phyloP scores from a whole-genome alignment of 306 rosid genomes.

The Trifolium dubium region DNA sequence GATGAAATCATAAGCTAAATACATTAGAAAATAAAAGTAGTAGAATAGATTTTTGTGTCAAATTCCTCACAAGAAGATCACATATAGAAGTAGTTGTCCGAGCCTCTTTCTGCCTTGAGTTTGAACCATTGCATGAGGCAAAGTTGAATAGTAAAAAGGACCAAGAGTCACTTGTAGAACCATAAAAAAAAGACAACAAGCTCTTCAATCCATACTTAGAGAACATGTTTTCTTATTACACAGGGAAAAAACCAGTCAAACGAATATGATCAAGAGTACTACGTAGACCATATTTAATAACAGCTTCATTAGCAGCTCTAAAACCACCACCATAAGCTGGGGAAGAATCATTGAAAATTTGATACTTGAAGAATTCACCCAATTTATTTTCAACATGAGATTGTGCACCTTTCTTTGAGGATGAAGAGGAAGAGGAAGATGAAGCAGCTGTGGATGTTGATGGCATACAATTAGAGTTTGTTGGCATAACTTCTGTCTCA shows the following conservation, averaged over 20 bases:
- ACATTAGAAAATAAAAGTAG: neutral
- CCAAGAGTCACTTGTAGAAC: slow-evolving; percentile 35
- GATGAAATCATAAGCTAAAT: slow-evolving; percentile 23
- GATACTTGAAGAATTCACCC: slow-evolving; percentile 91
- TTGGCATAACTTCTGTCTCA: slow-evolving; percentile 91
- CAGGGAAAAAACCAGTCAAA: slow-evolving; percentile 75
- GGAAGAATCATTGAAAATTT: slow-evolving; percentile 82
- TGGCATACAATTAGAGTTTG: slow-evolving; percentile 59
- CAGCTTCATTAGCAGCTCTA: slow-evolving; percentile 90
- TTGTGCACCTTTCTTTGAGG: slow-evolving; percentile 83
- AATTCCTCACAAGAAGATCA: slow-evolving; percentile 24
- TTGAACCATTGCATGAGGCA: slow-evolving; percentile 1
- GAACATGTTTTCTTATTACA: slow-evolving; percentile 43
- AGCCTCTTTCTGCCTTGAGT: neutral
- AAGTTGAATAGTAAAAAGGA: slow-evolving; percentile 17
- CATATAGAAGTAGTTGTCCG: neutral
- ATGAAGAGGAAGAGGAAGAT: slow-evolving; percentile 53
- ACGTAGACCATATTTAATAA: slow-evolving; percentile 75
- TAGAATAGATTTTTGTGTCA: slow-evolving; percentile 31
- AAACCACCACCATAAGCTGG: slow-evolving; percentile 95
- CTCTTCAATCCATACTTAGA: slow-evolving; percentile 18
- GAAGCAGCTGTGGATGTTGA: slow-evolving; percentile 66
- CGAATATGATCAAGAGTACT: slow-evolving; percentile 83
- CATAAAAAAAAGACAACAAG: slow-evolving; percentile 16
- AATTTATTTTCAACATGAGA: slow-evolving; percentile 76